Percentiles rank a stretch among this genome's conserved stretches.
Evolutionary conservation across 1,139 yeast genomes (phyloP).

Genomic region (Yamadazyma diddensiae): DNA sequence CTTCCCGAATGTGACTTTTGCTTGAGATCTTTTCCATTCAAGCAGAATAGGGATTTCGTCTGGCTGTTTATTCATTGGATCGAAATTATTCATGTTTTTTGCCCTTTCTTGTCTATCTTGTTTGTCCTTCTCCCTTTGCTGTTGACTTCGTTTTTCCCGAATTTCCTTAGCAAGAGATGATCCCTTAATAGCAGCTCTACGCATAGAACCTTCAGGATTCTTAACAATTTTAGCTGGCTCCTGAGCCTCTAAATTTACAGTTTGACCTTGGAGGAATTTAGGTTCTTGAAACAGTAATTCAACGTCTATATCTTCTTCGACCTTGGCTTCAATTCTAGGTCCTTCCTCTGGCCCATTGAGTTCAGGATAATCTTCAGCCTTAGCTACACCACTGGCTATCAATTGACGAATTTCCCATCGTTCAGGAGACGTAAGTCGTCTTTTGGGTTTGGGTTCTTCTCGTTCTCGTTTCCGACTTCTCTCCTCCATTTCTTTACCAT

Average conservation of each 20-base stretch:
- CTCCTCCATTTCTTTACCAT: conserved; percentile 25
- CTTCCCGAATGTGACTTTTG: conserved; percentile 51
- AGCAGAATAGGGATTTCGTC: conserved; percentile 6
- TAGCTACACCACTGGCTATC: conserved; percentile 73
- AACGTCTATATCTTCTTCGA: conserved; percentile 62
- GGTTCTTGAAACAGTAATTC: conserved; percentile 74
- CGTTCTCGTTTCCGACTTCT: conserved; percentile 8
- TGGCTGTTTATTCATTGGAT: conserved; percentile 31
- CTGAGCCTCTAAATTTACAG: conserved; percentile 26
- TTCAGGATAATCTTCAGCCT: conserved; percentile 71
- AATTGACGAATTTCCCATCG: conserved; percentile 87
- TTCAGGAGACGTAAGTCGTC: conserved; percentile 78
- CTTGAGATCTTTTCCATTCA: conserved; percentile 35
- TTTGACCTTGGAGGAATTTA: conserved; percentile 62
- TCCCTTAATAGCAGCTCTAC: conserved; percentile 74
- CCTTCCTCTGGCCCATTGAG: conserved; percentile 37
- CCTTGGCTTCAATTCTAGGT: conserved; percentile 10
- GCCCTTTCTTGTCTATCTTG: conserved; percentile 24
- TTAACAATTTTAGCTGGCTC: conserved; percentile 58
- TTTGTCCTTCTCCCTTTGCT: conserved; percentile 45
- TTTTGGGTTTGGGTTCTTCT: conserved; percentile 16
- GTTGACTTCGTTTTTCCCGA: conserved; percentile 55
- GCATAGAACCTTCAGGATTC: conserved; percentile 78
- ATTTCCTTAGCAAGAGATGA: conserved; percentile 65
- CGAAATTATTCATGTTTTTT: conserved; percentile 29